phyloP scores from a whole-genome alignment of 2,329 filamentous ascomycete species.

The Cordyceps cateniannulata region DNA sequence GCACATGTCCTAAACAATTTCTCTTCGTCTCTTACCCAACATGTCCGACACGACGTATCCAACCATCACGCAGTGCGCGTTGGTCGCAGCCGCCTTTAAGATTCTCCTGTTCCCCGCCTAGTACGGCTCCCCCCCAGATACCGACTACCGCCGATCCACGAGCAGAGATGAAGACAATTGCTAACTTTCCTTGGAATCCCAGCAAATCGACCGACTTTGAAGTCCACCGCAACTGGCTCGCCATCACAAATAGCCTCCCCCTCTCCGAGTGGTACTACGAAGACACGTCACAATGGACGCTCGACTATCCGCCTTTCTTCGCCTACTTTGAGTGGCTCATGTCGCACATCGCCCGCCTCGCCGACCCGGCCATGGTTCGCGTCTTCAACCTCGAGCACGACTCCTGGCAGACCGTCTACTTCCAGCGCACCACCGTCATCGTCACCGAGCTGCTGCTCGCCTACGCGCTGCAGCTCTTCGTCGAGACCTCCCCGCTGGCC shows the following conservation, averaged over 20 bases:
- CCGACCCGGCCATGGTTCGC: slow-evolving; percentile 75
- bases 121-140: slow-evolving; percentile 47
- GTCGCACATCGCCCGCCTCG: slow-evolving; percentile 69
- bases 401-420: slow-evolving; percentile 91
- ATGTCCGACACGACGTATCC: slow-evolving; percentile 76
- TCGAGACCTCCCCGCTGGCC: slow-evolving; percentile 59
- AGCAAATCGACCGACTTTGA: slow-evolving; percentile 99
- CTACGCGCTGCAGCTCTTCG: slow-evolving; percentile 74
- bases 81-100: slow-evolving; percentile 84
- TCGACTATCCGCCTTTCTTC: slow-evolving; percentile 98
- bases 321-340: slow-evolving; percentile 94
- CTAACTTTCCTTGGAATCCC: slow-evolving; percentile 12
- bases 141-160: background rate
- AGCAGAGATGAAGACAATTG: background rate
- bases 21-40: slow-evolving; percentile 16
- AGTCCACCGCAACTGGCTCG: slow-evolving; percentile 97
- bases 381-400: slow-evolving; percentile 78
- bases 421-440: slow-evolving; percentile 86
- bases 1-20: background rate
- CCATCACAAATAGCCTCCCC: slow-evolving; percentile 85
- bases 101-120: slow-evolving; percentile 90
- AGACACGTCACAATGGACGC: slow-evolving; percentile 97
- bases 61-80: slow-evolving; percentile 79
- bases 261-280: slow-evolving; percentile 92
- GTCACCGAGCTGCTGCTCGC: slow-evolving; percentile 76